Evolutionary conservation across 257 asterid genomes (phyloP), one percentile per base, ranked within the genome.

Genomic region (Solanum sejunctum): DNA sequence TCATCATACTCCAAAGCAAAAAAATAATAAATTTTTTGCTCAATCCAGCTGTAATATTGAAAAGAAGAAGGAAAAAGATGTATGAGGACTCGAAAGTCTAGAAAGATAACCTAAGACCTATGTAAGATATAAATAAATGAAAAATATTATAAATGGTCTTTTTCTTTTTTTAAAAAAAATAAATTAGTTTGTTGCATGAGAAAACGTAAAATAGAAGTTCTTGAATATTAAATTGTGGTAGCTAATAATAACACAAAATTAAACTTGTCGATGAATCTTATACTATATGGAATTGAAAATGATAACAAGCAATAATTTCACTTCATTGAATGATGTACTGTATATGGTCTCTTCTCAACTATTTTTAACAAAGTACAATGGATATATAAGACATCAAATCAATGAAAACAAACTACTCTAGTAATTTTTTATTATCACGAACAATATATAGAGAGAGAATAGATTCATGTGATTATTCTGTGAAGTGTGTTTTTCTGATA

Each of bases 271-370:
- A 72, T 71, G 70, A 85, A 84, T 83, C 80, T 39, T 23, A 85
- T 70, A 36, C 23, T 70, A 70, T 23, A 80, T 60, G 49, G 36
- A 26, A 75, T 23, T 82, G 78, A 72, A 73, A 39, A 15, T 63
- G 39, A 55, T 56, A 58, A 79, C 73, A 69, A 56, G 85, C 79
- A 79, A 88, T 83, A 39, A 88, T 88, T 81, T 85, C 80, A 61
- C 81, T 88, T 70, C 84, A 69, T 57, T 84, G 18, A 85, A 83
- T 72, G 69, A 11, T 83, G 84, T 85, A 67, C 57, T 26, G 3
- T 64, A 64, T 26, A 23, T 18, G 70, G 52, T 85, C 64, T 79
- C 84, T 43, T 73, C 69, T 39, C 71, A 83, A 6, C 17, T 72
- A 85, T 36, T 84, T 71, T 75, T 49, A 47, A 21, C 58, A 47